These are phyloP conservation scores for Amaranthus cruentus DNA, from an alignment of 148 eudicot species.

Conservation along the genomic window DNA sequence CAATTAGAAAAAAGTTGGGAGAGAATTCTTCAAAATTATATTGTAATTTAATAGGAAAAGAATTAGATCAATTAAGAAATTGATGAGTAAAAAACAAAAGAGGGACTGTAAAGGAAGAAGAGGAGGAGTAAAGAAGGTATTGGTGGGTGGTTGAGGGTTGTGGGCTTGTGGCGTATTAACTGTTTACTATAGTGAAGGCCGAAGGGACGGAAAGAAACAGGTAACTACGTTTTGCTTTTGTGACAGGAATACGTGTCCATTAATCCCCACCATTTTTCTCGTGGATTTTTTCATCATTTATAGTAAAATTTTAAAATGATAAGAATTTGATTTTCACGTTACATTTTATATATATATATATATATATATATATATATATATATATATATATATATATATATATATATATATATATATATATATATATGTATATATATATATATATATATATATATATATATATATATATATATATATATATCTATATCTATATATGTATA, in stretches of 20 bases:
- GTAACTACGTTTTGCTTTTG: constrained; percentile 5
- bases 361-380: too few relatives aligned
- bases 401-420: too few relatives aligned
- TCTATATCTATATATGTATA: too few relatives aligned
- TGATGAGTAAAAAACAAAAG: background rate
- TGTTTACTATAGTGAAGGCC: background rate
- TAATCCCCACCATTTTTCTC: background rate
- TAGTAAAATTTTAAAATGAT: too few relatives aligned
- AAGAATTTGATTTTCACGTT: too few relatives aligned
- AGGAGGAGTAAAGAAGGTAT: background rate
- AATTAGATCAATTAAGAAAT: background rate
- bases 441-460: too few relatives aligned
- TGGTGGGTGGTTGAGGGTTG: background rate
- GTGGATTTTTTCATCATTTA: too few relatives aligned
- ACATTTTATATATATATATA: too few relatives aligned
- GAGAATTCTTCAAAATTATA: background rate
- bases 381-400: too few relatives aligned
- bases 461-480: too few relatives aligned
- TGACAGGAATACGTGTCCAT: constrained; percentile 20
- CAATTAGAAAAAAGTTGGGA: background rate
- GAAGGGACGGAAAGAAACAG: constrained; percentile 12
- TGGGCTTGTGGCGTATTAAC: background rate
- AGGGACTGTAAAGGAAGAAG: background rate
- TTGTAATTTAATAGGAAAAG: background rate
- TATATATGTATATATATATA: too few relatives aligned